phyloP scores from a whole-genome alignment of 225 moss, liverwort and hornwort genomes.

The Polytrichum formosum region DNA sequence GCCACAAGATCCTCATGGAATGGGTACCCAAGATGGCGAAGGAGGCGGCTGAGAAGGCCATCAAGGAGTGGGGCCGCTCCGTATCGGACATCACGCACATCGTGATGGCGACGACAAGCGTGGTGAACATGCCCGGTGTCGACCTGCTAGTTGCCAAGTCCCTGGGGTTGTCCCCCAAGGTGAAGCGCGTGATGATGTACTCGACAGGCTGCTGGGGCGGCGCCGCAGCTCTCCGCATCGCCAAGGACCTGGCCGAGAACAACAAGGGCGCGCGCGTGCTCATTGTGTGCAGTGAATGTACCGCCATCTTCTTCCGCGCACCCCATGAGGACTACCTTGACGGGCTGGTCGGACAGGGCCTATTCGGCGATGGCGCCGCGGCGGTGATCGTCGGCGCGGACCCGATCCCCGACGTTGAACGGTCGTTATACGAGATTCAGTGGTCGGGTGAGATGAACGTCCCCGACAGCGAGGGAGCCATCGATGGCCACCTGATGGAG shows the following conservation, averaged over 20 bases:
- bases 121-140: conserved; percentile 78
- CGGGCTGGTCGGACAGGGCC: conserved; percentile 26
- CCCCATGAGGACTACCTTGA: conserved; percentile 33
- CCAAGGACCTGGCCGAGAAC: conserved; percentile 69
- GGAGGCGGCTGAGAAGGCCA: conserved; percentile 54
- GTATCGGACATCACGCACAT: conserved; percentile 61
- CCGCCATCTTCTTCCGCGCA: conserved; percentile 27
- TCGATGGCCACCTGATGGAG: conserved; percentile 58
- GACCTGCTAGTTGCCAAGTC: conserved; percentile 27
- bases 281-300: conserved; percentile 37
- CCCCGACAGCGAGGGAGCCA: conserved; percentile 28
- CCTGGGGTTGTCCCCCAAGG: conserved; percentile 28
- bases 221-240: conserved; percentile 40
- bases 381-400: conserved; percentile 41
- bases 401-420: conserved; percentile 3
- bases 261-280: conserved; percentile 37
- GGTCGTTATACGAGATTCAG: conserved; percentile 18
- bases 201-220: conserved; percentile 75
- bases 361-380: conserved; percentile 44
- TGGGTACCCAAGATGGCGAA: conserved; percentile 77
- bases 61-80: conserved; percentile 69
- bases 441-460: conserved; percentile 49
- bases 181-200: conserved; percentile 52
- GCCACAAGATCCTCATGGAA: conserved; percentile 69
- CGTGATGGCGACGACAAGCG: conserved; percentile 75